A percentile compares a stretch with the other conserved stretches of the same genome.
Evolutionary conservation across 2,329 filamentous ascomycete species (phyloP).

Genomic region (Colletotrichum plurivorum): DNA sequence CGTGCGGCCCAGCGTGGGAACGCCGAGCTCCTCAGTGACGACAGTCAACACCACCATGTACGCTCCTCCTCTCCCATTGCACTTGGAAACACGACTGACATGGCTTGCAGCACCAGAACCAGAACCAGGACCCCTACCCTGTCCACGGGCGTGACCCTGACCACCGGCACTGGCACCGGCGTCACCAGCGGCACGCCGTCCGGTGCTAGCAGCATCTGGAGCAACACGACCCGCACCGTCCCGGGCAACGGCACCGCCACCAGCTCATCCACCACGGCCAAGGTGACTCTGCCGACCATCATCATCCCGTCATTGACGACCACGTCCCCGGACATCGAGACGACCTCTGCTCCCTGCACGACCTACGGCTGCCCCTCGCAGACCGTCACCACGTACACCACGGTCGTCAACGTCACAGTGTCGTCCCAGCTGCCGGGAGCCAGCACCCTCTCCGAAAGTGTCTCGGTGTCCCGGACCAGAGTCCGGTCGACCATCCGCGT

Average conservation of each 20-base stretch:
- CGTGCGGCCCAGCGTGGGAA: constrained; percentile 24
- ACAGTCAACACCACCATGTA: constrained; percentile 21
- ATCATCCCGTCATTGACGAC: constrained; percentile 5
- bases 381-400: constrained; percentile 29
- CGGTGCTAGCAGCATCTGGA: constrained; percentile 22
- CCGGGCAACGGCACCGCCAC: not conserved
- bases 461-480: constrained; percentile 13
- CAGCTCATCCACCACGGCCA: constrained; percentile 9
- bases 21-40: constrained; percentile 19
- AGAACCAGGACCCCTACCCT: not conserved
- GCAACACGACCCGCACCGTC: constrained; percentile 19
- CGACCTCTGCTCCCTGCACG: constrained; percentile 8
- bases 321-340: not conserved
- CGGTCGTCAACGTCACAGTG: constrained; percentile 28
- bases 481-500: constrained; percentile 27
- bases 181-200: not conserved
- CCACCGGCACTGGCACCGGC: constrained; percentile 24
- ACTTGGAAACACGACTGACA: not conserved
- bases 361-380: constrained; percentile 24
- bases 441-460: not conserved
- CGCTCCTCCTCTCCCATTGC: not conserved
- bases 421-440: constrained; percentile 22
- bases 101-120: not conserved
- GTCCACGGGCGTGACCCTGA: not conserved
- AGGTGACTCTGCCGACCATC: constrained; percentile 7